Evolutionary conservation across 2,329 filamentous ascomycete genomes (phyloP).

Genomic region (Colletotrichum musae): DNA sequence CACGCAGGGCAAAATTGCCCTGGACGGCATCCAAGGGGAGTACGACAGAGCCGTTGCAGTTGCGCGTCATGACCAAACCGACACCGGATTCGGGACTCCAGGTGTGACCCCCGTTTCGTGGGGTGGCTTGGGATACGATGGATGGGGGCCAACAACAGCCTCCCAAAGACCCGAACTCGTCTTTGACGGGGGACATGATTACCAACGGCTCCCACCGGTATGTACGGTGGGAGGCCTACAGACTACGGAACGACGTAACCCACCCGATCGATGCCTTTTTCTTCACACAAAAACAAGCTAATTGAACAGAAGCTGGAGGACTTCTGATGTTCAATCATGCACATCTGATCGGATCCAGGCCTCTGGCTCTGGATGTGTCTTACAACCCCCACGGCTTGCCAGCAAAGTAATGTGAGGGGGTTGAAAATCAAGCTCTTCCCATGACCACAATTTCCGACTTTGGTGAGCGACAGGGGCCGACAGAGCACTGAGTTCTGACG

Average conservation of each 20-base stretch:
- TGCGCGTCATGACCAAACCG: constrained; percentile 31
- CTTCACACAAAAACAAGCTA: background rate
- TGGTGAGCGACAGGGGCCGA: constrained; percentile 19
- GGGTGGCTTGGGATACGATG: constrained; percentile 29
- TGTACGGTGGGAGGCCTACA: background rate
- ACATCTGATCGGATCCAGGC: background rate
- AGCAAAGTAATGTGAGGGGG: constrained; percentile 5
- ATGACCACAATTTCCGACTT: constrained; percentile 23
- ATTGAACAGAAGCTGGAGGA: background rate
- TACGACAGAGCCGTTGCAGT: constrained; percentile 9
- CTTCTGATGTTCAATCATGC: background rate
- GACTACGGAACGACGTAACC: constrained; percentile 1
- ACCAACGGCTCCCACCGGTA: constrained; percentile 27
- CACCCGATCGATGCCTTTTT: background rate
- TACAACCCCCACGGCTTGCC: constrained; percentile 18
- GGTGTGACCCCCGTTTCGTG: constrained; percentile 39
- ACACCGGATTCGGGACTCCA: constrained; percentile 28
- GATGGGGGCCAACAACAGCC: constrained; percentile 29
- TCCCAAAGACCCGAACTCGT: constrained; percentile 20
- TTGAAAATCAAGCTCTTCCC: constrained; percentile 24
- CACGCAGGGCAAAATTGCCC: constrained; percentile 3
- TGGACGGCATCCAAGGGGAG: constrained; percentile 1
- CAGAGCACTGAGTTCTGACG: constrained; percentile 24
- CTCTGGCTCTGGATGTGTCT: background rate
- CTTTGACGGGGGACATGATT: constrained; percentile 14